These are phyloP conservation scores for Daldinia eschscholtzii DNA, from an alignment of 2,329 filamentous ascomycete genomes.

Conservation along the genomic window DNA sequence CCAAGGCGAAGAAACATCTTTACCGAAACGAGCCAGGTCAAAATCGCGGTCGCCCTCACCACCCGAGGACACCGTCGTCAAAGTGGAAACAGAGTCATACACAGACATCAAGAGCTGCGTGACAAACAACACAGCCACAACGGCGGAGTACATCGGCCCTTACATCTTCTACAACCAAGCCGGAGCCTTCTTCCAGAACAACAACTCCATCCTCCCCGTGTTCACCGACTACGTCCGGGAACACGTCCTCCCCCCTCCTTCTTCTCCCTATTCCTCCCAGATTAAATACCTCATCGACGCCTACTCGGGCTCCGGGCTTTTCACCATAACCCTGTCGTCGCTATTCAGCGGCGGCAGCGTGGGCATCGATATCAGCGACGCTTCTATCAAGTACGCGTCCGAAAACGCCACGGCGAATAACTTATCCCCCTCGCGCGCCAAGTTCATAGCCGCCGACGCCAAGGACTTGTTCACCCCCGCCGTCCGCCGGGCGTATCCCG, in stretches of 20 bases:
- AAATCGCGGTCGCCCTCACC: slow-evolving; percentile 17
- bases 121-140: slow-evolving; percentile 84
- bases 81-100: slow-evolving; percentile 69
- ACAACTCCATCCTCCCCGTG: slow-evolving; percentile 92
- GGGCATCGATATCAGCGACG: slow-evolving; percentile 88
- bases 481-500: slow-evolving; percentile 70
- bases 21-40: slow-evolving; percentile 42
- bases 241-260: slow-evolving; percentile 74
- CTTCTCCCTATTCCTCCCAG: slow-evolving; percentile 50
- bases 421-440: slow-evolving; percentile 74
- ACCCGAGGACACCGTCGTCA: slow-evolving; percentile 32
- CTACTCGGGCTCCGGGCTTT: slow-evolving; percentile 96
- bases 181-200: slow-evolving; percentile 98
- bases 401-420: slow-evolving; percentile 83
- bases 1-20: slow-evolving; percentile 36
- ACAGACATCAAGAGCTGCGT: slow-evolving; percentile 89
- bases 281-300: slow-evolving; percentile 95
- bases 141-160: slow-evolving; percentile 88
- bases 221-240: slow-evolving; percentile 91
- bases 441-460: slow-evolving; percentile 92
- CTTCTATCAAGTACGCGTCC: slow-evolving; percentile 82
- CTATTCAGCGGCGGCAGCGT: slow-evolving; percentile 86
- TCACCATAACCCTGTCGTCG: slow-evolving; percentile 91
- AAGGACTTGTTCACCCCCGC: slow-evolving; percentile 79
- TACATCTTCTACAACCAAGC: slow-evolving; percentile 92